Evolutionary conservation across 1,284 basidiomycete species (phyloP).

Genomic region (Tilletia indica): DNA sequence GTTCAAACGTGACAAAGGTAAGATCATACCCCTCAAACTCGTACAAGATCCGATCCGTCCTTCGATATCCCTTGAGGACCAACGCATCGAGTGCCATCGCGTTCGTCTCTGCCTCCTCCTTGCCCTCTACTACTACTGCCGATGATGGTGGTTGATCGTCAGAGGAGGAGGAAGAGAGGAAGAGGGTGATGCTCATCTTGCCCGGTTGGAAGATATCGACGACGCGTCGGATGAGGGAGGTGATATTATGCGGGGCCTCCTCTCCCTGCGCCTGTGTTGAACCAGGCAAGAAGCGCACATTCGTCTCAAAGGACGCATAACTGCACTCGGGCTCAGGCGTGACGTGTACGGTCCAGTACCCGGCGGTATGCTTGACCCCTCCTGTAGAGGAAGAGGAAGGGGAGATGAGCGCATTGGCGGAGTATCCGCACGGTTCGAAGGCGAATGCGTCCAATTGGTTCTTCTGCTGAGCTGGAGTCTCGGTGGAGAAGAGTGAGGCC

Average conservation of each 20-base stretch:
- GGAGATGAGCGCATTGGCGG: constrained; percentile 76
- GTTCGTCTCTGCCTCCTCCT: constrained; percentile 45
- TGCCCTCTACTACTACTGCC: constrained; percentile 27
- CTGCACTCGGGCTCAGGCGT: constrained; percentile 97
- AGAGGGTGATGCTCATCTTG: constrained; percentile 82
- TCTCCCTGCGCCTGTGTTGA: constrained; percentile 21
- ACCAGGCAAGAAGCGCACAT: constrained; percentile 63
- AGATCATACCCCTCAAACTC: constrained; percentile 94
- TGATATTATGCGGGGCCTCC: constrained; percentile 57
- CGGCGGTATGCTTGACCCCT: constrained; percentile 27
- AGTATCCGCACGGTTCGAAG: constrained; percentile 95
- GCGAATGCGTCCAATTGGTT: constrained; percentile 85
- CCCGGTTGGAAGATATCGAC: constrained; percentile 90
- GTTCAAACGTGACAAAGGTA: constrained; percentile 62
- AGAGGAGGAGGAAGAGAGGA: constrained; percentile 65
- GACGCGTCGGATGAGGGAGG: constrained; percentile 78
- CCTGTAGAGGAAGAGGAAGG: constrained; percentile 21
- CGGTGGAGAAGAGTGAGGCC: constrained; percentile 71
- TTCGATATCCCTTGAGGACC: constrained; percentile 57
- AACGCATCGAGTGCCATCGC: constrained; percentile 48
- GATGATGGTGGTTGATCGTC: background rate
- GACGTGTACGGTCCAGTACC: constrained; percentile 96
- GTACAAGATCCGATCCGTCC: constrained; percentile 96
- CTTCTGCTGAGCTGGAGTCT: background rate
- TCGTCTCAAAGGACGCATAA: constrained; percentile 97